phyloP scores from a whole-genome alignment of 805 yeast species.

The Sugiyamaella floridensis region DNA sequence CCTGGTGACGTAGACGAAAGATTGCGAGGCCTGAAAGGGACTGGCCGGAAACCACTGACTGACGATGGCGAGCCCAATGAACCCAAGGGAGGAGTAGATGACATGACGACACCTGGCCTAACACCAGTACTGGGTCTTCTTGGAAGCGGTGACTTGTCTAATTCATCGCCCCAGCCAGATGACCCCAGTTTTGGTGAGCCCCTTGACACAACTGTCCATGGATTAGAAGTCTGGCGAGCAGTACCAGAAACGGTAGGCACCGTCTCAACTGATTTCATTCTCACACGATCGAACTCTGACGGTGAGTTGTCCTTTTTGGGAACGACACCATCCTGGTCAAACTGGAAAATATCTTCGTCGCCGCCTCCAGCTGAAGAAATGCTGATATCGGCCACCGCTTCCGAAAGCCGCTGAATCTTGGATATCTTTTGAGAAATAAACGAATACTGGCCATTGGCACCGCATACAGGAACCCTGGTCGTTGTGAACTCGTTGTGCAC shows the following conservation, averaged over 20 bases:
- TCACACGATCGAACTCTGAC: not conserved
- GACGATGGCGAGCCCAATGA: not conserved
- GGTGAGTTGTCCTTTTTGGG: not conserved
- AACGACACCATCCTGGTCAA: not conserved
- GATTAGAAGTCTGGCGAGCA: not conserved
- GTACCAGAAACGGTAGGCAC: not conserved
- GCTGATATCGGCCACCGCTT: not conserved
- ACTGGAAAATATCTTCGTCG: slow-evolving; percentile 3
- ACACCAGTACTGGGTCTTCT: not conserved
- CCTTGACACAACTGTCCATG: not conserved
- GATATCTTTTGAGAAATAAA: slow-evolving; percentile 10
- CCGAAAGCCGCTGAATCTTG: not conserved
- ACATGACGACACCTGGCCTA: not conserved
- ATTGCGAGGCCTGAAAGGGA: not conserved
- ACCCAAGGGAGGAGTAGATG: not conserved
- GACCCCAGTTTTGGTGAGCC: not conserved
- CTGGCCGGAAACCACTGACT: not conserved
- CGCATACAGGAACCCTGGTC: slow-evolving; percentile 14
- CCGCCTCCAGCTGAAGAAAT: not conserved
- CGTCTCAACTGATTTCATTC: not conserved
- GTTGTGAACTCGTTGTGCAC: slow-evolving; percentile 23
- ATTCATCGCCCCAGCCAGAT: not conserved
- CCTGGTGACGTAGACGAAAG: not conserved
- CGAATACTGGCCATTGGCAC: slow-evolving; percentile 6
- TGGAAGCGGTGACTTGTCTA: not conserved